Evolutionary conservation across 371 early-diverging fungal genomes (phyloP), one percentile per base, ranked within the genome.

Genomic region (Fennellomyces sp.): DNA sequence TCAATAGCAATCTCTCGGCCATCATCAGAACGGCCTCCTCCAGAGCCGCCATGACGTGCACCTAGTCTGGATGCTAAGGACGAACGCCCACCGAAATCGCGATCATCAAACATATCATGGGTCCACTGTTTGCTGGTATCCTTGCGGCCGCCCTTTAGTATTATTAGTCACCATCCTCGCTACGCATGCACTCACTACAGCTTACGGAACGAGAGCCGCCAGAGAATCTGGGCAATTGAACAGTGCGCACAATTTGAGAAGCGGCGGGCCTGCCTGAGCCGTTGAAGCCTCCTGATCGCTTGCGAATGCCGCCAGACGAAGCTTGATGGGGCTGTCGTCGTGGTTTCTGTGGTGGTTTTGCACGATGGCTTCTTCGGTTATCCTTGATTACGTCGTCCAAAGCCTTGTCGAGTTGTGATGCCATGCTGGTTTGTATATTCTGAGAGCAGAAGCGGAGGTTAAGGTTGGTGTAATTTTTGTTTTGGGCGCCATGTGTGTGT

Each of bases 301-400:
- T 76, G 36, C 70, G 63, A 59, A 73, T 67, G 50, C 62, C 53
- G 45, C 66, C 66, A 27, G 65, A 52, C 11, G 51, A 47, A 35
- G 65, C 49, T 54, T 65, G 58, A 21, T 63, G 61, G 29, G 68
- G 64, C 5, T 58, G 68, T 45, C 62, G 65, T 33, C 33, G 12
- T 33, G 56, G 33, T 58, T 35, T 59, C 64, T 45, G 61, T 52
- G 35, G 54, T 25, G 51, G 41, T 39, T 55, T 52, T n/a, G 21
- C 42, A 19, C 27, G 70, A 58, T 58, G 67, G 28, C 56, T 60
- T 10, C 42, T 49, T 68, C 68, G 76, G 42, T 73, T 64, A 15
- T 68, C 68, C 53, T 64, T 73, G 50, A 83, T 83, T 27, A 78
- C 81, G 49, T 85, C 81, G 39, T 82, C 85, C 35, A 85, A 75